Conservation (phyloP, 768 basidiomycete species). For the Panus rudis region DNA sequence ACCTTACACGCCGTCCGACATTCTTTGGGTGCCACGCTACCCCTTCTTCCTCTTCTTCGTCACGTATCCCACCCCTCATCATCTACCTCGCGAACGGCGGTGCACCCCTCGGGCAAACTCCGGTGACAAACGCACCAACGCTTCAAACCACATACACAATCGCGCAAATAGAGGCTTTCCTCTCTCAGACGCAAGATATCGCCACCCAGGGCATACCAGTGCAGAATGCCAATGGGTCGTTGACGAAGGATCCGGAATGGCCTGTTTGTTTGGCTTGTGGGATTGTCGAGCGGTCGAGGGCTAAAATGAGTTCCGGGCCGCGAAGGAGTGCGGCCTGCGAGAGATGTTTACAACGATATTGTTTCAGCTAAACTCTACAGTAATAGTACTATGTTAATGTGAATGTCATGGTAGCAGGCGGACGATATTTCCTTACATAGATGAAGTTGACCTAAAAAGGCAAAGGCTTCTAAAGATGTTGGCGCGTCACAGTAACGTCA, state of each 20-base stretch:
- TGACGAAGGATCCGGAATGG: constrained; percentile 39
- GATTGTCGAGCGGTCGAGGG: constrained; percentile 36
- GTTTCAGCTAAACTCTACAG: constrained; percentile 23
- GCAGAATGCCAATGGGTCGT: constrained; percentile 18
- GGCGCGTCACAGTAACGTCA: too few species aligned
- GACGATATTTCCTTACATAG: too few species aligned
- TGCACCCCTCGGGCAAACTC: constrained; percentile 30
- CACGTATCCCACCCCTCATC: too few species aligned
- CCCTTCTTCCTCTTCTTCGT: constrained; percentile 19
- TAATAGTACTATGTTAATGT: too few species aligned
- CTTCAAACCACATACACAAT: constrained; percentile 30
- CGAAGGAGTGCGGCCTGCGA: constrained; percentile 18
- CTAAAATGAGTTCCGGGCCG: neutral
- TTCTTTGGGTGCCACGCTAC: constrained; percentile 74
- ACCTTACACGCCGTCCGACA: constrained; percentile 60
- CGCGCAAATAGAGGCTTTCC: constrained; percentile 34
- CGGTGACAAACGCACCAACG: constrained; percentile 38
- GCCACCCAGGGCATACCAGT: constrained; percentile 37
- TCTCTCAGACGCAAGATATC: constrained; percentile 37
- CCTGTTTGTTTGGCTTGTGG: constrained; percentile 68
- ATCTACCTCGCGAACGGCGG: constrained; percentile 57
- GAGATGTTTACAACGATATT: constrained; percentile 24
- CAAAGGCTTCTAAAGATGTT: too few species aligned
- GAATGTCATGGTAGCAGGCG: too few species aligned
- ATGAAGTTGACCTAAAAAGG: too few species aligned